Conservation (phyloP, 2,329 filamentous ascomycete species). For the Xylariaceae sp. region DNA sequence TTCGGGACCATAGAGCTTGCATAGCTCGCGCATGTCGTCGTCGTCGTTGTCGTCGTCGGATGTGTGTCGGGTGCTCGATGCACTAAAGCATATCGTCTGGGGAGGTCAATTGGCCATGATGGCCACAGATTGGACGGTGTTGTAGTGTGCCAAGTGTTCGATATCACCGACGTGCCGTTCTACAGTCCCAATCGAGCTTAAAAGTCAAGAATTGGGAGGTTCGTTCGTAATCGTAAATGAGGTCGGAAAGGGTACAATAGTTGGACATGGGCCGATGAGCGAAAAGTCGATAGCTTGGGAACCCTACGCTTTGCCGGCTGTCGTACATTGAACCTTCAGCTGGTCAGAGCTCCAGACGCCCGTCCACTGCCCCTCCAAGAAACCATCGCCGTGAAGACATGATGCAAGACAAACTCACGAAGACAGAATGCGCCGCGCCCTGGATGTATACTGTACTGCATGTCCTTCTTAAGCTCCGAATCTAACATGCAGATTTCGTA, state of each 20-base stretch:
- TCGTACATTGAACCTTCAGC: too few species aligned
- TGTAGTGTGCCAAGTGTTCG: not conserved
- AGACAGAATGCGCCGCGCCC: too few species aligned
- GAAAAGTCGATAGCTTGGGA: too few species aligned
- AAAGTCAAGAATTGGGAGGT: not conserved
- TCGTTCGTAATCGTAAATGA: too few species aligned
- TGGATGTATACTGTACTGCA: too few species aligned
- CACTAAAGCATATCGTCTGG: conserved; percentile 3
- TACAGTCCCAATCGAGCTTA: not conserved
- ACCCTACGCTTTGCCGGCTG: too few species aligned
- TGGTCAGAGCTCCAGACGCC: too few species aligned
- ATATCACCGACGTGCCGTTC: not conserved
- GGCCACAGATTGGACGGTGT: not conserved
- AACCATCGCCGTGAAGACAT: too few species aligned
- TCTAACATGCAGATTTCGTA: too few species aligned
- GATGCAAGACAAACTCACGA: too few species aligned
- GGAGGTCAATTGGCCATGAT: conserved; percentile 13
- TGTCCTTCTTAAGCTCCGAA: too few species aligned
- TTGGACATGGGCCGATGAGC: not conserved
- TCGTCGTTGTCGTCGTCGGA: conserved; percentile 3
- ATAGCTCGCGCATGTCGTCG: conserved; percentile 47
- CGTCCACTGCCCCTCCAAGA: too few species aligned
- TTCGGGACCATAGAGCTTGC: conserved; percentile 67
- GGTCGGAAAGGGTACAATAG: not conserved
- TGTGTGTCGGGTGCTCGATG: not conserved